These are phyloP conservation scores for Murraya koenigii DNA, from an alignment of 345 rosid species.

Conservation along the genomic window DNA sequence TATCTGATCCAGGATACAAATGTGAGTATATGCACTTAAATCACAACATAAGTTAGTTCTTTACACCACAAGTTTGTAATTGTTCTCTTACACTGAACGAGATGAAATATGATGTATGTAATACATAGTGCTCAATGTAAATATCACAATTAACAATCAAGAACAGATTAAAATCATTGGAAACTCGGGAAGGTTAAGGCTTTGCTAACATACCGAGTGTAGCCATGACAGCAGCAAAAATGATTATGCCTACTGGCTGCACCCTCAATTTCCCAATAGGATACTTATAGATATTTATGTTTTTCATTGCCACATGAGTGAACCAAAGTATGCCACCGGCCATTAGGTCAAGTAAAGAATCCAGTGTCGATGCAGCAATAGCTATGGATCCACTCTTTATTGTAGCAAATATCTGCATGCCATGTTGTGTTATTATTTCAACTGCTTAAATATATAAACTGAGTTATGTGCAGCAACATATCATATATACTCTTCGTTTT, in stretches of 20 bases:
- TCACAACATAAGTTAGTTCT: not conserved
- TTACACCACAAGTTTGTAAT: not conserved
- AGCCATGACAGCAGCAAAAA: conserved; percentile 95
- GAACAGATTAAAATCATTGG: conserved; percentile 2
- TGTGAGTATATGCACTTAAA: not conserved
- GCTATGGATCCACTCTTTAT: conserved; percentile 89
- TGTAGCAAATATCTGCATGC: conserved; percentile 70
- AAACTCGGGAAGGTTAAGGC: not conserved
- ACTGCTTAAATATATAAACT: not conserved
- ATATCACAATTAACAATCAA: not conserved
- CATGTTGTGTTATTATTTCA: not conserved
- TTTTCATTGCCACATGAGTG: conserved; percentile 86
- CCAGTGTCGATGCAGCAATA: conserved; percentile 92
- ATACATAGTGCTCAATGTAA: not conserved
- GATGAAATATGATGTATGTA: not conserved
- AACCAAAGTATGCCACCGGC: conserved; percentile 97
- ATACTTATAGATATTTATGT: conserved; percentile 72
- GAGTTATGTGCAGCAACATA: not conserved
- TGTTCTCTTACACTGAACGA: not conserved
- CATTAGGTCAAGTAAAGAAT: conserved; percentile 92
- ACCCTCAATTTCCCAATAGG: conserved; percentile 97
- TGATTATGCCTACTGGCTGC: conserved; percentile 90
- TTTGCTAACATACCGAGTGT: conserved; percentile 61
- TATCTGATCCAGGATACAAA: not conserved
- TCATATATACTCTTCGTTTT: not conserved